Evolutionary conservation across 1,284 basidiomycete species (phyloP), one percentile per base, ranked within the genome.

Genomic region (Sporisorium iseilematis-ciliati): DNA sequence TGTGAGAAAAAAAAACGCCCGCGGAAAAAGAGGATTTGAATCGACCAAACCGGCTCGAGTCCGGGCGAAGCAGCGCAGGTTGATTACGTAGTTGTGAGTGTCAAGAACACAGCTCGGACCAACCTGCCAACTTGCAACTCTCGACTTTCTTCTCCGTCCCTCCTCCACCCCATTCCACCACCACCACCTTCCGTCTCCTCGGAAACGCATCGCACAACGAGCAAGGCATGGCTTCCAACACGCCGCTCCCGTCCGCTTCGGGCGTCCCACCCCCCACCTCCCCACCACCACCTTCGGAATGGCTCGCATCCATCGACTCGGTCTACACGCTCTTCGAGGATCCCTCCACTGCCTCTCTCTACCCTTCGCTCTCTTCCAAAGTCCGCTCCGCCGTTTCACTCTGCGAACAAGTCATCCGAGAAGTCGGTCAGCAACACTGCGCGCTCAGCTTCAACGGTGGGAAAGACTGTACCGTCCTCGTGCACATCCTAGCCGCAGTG

Each of bases 361-460:
- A 81, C 50, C 78, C 78, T 0, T 21, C 40, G 0, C 68, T 84
- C 0, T 58, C 76, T 2, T 38, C 21, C 2, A 78, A 77, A 46
- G 81, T 84, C 16, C 18, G 55, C 45, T 40, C 60, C 0, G 81
- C 80, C 3, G 75, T 84, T 0, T 11, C 45, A 45, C 65, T 83
- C 25, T 79, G 78, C 50, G 81, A 83, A 48, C 42, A 71, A 20
- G 78, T 83, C 2, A 57, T 83, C 18, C n/a, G n/a, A 2, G 79
- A 84, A 21, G 65, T 78, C 20, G 82, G 82, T 16, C 73, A 53
- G 23, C 40, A 59, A 4, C 76, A 76, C 18, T 81, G 79, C 40
- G 77, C 82, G 0, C 65, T 99, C 57, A 97, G 94, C 85, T 99
- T 97, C 87, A 99, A 99, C 79, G 96, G 96, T 14, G 96, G 96